Base-by-base conservation (phyloP, 2,329 filamentous ascomycete genomes). In the Colletotrichum ledebouriae region DNA sequence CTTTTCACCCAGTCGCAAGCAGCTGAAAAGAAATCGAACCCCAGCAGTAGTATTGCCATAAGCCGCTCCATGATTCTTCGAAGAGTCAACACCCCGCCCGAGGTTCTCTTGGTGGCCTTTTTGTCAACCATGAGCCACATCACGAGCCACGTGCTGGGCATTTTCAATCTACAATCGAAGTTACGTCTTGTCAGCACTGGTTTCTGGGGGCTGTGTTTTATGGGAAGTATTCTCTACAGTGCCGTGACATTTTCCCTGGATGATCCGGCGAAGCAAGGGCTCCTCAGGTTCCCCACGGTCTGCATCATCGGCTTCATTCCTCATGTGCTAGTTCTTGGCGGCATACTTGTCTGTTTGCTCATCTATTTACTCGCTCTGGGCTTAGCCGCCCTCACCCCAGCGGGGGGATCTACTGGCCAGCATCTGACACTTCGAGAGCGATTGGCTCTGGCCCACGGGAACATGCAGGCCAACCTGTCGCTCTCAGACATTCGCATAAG, bases 301-400 rank as follows among this genome's bases (percentile, higher is more conserved):
- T 98, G 93, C 75, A 94, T 98, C 67, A 92, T 98, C 34, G 94
- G 95, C 1, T 98, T 98, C 77, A 92, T 98, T 41, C 96, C 96
- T 1, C 95, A 98, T 78, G 85, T 98, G n/a, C 83, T 97, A 25
- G 93, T 98, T 12, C 80, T 98, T 1, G 74, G 87, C 7, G 96
- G 95, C 0, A 97, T 98, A 53, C 67, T 88, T 5, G 81, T 91
- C 15, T 98, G 96, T 76, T 84, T 88, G 3, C 75, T 84, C 7
- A 97, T 99, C 55, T 98, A 98, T 76, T 81, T 81, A 0, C 74
- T 96, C 22, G 94, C 95, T 3, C 82, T 98, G 33, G 66, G 90
- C 0, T 84, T 98, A 6, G 95, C 94, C 1, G 91, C 92, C 0
- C 77, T 93, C 44, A 90, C 90, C 1, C 82, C 89, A 4, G 89